Evolutionary conservation across 176 grass and related monocot species (phyloP).

Genomic region (Musa itinerans): DNA sequence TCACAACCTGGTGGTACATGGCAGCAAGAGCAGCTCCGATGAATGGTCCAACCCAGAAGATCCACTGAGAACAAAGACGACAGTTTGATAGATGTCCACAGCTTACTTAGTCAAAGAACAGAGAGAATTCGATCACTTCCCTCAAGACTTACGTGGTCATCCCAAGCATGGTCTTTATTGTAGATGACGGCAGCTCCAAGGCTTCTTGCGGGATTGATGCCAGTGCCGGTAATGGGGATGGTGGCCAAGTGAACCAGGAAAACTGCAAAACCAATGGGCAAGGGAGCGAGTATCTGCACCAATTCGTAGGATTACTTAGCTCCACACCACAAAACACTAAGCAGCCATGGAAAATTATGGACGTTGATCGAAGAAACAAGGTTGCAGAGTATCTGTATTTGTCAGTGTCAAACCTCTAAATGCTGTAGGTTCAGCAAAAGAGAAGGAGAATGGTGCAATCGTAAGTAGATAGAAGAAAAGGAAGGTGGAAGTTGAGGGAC

Average conservation of each 20-base stretch:
- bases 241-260: constrained; percentile 92
- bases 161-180: constrained; percentile 57
- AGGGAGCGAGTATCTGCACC: constrained; percentile 62
- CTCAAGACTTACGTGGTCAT: constrained; percentile 45
- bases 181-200: constrained; percentile 83
- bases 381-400: too few species aligned
- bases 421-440: neutral
- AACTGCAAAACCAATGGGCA: constrained; percentile 82
- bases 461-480: neutral
- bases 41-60: constrained; percentile 93
- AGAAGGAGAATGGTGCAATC: constrained; percentile 1
- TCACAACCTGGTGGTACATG: constrained; percentile 74
- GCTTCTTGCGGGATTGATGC: constrained; percentile 72
- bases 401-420: neutral
- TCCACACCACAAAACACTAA: neutral
- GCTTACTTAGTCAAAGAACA: too few species aligned
- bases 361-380: too few species aligned
- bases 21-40: constrained; percentile 86
- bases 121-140: too few species aligned
- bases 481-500: neutral
- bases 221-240: constrained; percentile 75
- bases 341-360: too few species aligned
- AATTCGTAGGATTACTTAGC: neutral
- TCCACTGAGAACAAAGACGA: constrained; percentile 44
- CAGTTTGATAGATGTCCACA: too few species aligned